A percentile compares a stretch with the other conserved stretches of the same genome.
These are phyloP conservation scores for Coemansia asiatica DNA, from an alignment of 192 early-diverging fungal genomes.

Conservation along the genomic window DNA sequence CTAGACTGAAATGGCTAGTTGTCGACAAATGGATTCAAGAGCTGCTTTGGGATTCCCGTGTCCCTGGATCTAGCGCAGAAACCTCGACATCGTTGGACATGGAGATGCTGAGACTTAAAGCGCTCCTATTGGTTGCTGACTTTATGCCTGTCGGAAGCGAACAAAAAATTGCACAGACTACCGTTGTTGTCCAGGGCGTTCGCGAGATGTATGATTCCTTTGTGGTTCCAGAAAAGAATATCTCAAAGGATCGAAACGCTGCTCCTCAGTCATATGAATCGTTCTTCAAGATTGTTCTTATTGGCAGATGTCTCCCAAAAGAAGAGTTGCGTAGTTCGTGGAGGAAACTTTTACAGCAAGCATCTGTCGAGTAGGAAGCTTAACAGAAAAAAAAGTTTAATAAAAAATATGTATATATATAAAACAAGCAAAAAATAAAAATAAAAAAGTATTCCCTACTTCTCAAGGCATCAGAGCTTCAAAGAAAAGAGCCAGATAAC, in stretches of 20 bases:
- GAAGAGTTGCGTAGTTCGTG: conserved; percentile 39
- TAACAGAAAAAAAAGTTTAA: too few species aligned
- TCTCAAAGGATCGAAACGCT: background rate
- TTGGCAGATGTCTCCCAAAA: conserved; percentile 39
- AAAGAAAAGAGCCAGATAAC: background rate
- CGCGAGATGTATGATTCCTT: conserved; percentile 65
- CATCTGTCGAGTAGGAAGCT: conserved; percentile 1
- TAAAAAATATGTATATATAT: too few species aligned
- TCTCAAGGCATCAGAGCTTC: background rate
- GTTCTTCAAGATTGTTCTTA: conserved; percentile 43
- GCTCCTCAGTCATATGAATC: background rate
- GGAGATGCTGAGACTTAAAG: conserved; percentile 63
- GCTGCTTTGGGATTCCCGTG: conserved; percentile 64
- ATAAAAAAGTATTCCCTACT: background rate
- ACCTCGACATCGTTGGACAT: conserved; percentile 13
- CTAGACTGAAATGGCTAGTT: conserved; percentile 47
- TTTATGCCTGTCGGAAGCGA: conserved; percentile 39
- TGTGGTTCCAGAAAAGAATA: conserved; percentile 23
- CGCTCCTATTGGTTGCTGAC: conserved; percentile 49
- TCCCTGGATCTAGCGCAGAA: conserved; percentile 31
- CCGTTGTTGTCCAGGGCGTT: conserved; percentile 64
- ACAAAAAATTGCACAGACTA: conserved; percentile 14
- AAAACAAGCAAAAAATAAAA: too few species aligned
- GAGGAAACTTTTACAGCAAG: conserved; percentile 22
- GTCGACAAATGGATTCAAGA: conserved; percentile 78